A percentile compares a stretch with the other conserved stretches of the same genome.
These are phyloP conservation scores for Combretum micranthum DNA, from an alignment of 345 rosid genomes.

Conservation along the genomic window DNA sequence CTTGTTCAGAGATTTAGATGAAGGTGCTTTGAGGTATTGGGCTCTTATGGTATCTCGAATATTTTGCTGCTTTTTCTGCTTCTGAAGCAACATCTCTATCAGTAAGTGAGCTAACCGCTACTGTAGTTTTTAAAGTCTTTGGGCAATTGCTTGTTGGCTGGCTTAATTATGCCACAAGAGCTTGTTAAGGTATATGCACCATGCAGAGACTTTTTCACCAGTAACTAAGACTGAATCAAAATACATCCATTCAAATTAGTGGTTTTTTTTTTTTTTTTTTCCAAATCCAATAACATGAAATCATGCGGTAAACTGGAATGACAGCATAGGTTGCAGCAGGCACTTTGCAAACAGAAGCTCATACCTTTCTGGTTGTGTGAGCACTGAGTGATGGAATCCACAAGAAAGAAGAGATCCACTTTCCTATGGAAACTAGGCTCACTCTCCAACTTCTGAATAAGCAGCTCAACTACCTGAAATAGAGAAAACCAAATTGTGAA, in stretches of 20 bases:
- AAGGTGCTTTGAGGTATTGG: too few relatives aligned
- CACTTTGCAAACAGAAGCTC: background rate
- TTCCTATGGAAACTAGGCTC: constrained; percentile 79
- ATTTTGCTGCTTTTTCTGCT: background rate
- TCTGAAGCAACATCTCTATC: constrained; percentile 1
- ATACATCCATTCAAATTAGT: background rate
- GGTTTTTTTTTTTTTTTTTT: too few relatives aligned
- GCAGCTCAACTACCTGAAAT: constrained; percentile 85
- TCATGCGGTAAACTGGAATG: too few relatives aligned
- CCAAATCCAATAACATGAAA: too few relatives aligned
- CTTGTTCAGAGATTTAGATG: too few relatives aligned
- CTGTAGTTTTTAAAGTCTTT: too few relatives aligned
- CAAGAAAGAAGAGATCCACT: constrained; percentile 90
- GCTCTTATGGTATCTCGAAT: too few relatives aligned
- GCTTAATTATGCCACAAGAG: too few relatives aligned
- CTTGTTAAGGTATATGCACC: too few relatives aligned
- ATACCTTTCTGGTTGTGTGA: constrained; percentile 87
- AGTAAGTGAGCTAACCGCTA: too few relatives aligned
- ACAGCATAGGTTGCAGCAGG: background rate
- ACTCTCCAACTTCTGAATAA: constrained; percentile 76
- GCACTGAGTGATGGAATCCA: constrained; percentile 92
- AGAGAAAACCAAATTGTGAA: background rate
- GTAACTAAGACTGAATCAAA: background rate
- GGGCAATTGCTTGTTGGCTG: too few relatives aligned
- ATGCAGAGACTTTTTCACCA: too few relatives aligned